These are phyloP conservation scores for Erysimum cheiri DNA, from an alignment of 441 rosid species.

Conservation along the genomic window DNA sequence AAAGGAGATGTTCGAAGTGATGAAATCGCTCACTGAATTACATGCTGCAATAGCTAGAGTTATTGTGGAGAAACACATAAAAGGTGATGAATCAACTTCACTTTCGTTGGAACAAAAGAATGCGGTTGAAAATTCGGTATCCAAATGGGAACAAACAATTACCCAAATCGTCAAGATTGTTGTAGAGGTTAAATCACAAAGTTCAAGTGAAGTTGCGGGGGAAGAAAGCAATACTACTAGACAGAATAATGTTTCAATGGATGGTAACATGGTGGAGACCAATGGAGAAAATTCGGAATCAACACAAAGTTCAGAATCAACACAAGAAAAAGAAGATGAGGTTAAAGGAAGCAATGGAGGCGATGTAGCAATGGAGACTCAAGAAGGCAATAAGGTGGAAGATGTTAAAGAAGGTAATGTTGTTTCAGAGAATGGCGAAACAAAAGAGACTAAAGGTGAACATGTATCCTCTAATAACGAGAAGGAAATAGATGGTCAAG, in stretches of 20 bases:
- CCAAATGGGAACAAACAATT: slow-evolving; percentile 41
- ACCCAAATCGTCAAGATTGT: slow-evolving; percentile 37
- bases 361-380: background rate
- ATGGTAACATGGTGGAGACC: slow-evolving; percentile 4
- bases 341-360: slow-evolving; percentile 1
- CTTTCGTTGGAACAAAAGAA: slow-evolving; percentile 37
- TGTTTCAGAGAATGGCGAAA: background rate
- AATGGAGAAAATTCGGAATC: slow-evolving; percentile 12
- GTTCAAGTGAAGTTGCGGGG: background rate
- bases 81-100: slow-evolving; percentile 30
- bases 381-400: background rate
- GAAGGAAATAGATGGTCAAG: slow-evolving; percentile 6
- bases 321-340: background rate
- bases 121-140: slow-evolving; percentile 21
- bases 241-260: slow-evolving; percentile 1
- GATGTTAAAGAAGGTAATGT: background rate
- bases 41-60: slow-evolving; percentile 37
- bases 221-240: slow-evolving; percentile 3
- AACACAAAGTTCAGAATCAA: background rate
- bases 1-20: slow-evolving; percentile 35
- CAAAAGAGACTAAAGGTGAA: background rate
- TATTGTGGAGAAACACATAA: slow-evolving; percentile 29
- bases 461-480: background rate
- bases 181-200: slow-evolving; percentile 17
- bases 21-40: slow-evolving; percentile 30